phyloP scores from a whole-genome alignment of 805 yeast genomes.

The Yamadazyma tumulicola region DNA sequence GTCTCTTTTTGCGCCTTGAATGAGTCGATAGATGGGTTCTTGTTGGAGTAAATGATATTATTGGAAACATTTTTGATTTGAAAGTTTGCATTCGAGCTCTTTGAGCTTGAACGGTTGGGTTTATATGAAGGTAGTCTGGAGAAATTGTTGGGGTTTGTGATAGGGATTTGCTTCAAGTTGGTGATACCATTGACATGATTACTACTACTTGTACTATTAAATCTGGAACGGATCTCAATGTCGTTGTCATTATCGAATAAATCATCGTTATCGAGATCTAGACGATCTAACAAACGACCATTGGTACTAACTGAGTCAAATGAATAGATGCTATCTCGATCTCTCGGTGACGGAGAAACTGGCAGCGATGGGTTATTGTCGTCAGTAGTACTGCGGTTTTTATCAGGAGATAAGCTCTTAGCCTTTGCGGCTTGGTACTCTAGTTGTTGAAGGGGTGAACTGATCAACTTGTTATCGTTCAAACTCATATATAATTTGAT shows the following conservation, averaged over 20 bases:
- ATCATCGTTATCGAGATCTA: constrained; percentile 27
- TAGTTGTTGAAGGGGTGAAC: constrained; percentile 21
- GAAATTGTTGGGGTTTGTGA: background rate
- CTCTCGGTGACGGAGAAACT: constrained; percentile 12
- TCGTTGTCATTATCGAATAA: constrained; percentile 14
- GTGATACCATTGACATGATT: background rate
- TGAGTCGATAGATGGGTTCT: constrained; percentile 23
- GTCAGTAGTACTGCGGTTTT: background rate
- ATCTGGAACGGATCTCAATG: background rate
- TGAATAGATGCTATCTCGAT: constrained; percentile 38
- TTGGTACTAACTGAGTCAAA: constrained; percentile 43
- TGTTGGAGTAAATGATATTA: constrained; percentile 18
- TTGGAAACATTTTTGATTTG: constrained; percentile 16
- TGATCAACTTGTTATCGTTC: constrained; percentile 3
- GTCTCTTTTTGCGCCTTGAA: constrained; percentile 21
- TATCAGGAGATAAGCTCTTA: constrained; percentile 5
- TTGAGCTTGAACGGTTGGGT: background rate
- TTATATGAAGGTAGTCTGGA: background rate
- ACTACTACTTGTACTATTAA: background rate
- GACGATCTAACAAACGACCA: constrained; percentile 39
- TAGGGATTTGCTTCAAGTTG: constrained; percentile 2
- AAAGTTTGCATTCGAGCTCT: background rate
- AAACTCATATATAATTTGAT: no score
- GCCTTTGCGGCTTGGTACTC: constrained; percentile 19
- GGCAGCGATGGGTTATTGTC: background rate